Evolutionary conservation across 371 early-diverging fungal genomes (phyloP).

Genomic region (Mortierella sp.): DNA sequence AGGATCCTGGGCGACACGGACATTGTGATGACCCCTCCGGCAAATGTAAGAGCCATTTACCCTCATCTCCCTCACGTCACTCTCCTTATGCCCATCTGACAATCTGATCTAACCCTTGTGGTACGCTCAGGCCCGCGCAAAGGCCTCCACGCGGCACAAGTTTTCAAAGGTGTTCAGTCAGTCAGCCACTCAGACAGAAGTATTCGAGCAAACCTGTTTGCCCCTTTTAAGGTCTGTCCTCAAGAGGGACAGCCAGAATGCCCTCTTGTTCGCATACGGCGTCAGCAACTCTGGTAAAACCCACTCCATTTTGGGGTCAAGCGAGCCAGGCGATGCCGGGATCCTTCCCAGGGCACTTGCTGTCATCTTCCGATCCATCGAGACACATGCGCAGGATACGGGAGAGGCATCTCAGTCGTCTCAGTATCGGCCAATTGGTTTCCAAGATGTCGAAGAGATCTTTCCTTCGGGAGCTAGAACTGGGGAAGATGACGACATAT

Average conservation of each 20-base stretch:
- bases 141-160: slow-evolving; percentile 65
- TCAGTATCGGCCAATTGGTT: slow-evolving; percentile 23
- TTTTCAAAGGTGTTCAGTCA: slow-evolving; percentile 73
- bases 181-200: slow-evolving; percentile 58
- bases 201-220: slow-evolving; percentile 70
- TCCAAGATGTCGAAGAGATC: slow-evolving; percentile 29
- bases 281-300: slow-evolving; percentile 90
- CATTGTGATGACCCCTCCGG: slow-evolving; percentile 48
- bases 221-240: slow-evolving; percentile 64
- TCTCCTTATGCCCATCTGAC: background rate
- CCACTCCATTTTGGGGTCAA: slow-evolving; percentile 71
- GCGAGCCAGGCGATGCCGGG: slow-evolving; percentile 57
- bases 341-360: slow-evolving; percentile 71
- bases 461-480: slow-evolving; percentile 2
- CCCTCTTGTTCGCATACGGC: slow-evolving; percentile 78
- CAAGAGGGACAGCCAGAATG: slow-evolving; percentile 64
- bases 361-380: slow-evolving; percentile 64
- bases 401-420: slow-evolving; percentile 7
- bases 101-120: slow-evolving; percentile 47
- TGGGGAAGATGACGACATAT: background rate
- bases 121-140: slow-evolving; percentile 53
- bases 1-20: slow-evolving; percentile 54
- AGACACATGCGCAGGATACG: slow-evolving; percentile 4
- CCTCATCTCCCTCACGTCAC: too few species aligned
- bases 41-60: slow-evolving; percentile 33